Conservation (phyloP, 2,329 filamentous ascomycete genomes). For the Cercospora zeina region DNA sequence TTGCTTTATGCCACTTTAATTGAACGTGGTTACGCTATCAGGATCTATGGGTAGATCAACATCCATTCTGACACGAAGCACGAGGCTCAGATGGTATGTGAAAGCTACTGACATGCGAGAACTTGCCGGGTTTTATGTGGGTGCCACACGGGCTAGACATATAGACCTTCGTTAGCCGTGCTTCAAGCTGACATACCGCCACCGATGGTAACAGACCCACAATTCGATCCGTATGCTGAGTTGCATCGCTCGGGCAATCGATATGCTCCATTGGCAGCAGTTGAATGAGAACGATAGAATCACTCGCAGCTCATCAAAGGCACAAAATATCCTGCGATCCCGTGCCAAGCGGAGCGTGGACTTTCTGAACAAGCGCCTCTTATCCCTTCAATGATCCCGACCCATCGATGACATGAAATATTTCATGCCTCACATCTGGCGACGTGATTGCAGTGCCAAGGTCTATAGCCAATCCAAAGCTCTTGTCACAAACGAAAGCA, state of each 20-base stretch:
- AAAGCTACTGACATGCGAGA: neutral
- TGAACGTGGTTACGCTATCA: neutral
- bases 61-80: neutral
- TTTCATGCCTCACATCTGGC: conserved; percentile 30
- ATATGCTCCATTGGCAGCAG: conserved; percentile 9
- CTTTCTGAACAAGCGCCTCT: conserved; percentile 30
- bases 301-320: conserved; percentile 23
- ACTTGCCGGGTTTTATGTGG: too few species aligned
- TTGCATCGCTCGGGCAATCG: neutral
- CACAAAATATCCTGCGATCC: conserved; percentile 31
- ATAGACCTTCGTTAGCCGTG: neutral
- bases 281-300: neutral
- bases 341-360: conserved; percentile 39
- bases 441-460: conserved; percentile 29
- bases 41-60: neutral
- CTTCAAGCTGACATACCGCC: neutral
- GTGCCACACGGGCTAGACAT: neutral
- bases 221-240: neutral
- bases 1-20: neutral
- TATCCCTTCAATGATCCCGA: conserved; percentile 33
- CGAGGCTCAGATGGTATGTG: neutral
- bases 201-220: neutral
- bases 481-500: conserved; percentile 83
- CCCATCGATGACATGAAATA: conserved; percentile 30
- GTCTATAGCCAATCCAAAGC: conserved; percentile 71